Percentiles rank a stretch among this genome's conserved stretches.
phyloP scores from a whole-genome alignment of 805 yeast genomes.

The Lachancea meyersii region DNA sequence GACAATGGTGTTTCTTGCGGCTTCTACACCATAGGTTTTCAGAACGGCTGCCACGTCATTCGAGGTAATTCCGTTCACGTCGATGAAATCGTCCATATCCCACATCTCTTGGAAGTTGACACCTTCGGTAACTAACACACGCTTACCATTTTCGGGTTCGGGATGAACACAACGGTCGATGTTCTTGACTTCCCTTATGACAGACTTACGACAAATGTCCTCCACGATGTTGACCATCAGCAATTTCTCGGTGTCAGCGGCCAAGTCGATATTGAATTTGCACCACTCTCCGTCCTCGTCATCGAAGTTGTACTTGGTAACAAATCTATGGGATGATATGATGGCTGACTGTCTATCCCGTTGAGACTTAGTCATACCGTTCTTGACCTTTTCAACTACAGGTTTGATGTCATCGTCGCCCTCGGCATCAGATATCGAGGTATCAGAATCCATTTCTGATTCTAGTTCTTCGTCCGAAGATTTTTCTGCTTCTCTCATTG shows the following conservation, averaged over 20 bases:
- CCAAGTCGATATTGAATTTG: constrained; percentile 75
- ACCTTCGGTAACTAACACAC: constrained; percentile 91
- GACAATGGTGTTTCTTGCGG: constrained; percentile 95
- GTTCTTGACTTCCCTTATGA: constrained; percentile 83
- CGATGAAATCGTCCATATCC: constrained; percentile 91
- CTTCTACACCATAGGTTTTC: constrained; percentile 94
- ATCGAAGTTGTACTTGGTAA: constrained; percentile 82
- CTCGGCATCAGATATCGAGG: constrained; percentile 39
- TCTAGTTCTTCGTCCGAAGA: constrained; percentile 56
- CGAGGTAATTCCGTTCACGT: constrained; percentile 82
- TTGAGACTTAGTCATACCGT: constrained; percentile 51
- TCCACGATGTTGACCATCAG: constrained; percentile 97
- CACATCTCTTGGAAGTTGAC: constrained; percentile 97
- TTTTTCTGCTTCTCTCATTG: constrained; percentile 76
- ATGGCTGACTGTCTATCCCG: constrained; percentile 83
- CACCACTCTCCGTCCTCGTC: constrained; percentile 89
- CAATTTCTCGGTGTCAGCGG: constrained; percentile 82
- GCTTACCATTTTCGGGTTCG: constrained; percentile 57
- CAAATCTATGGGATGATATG: constrained; percentile 61
- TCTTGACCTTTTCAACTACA: constrained; percentile 21
- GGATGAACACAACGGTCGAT: constrained; percentile 94
- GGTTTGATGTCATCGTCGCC: constrained; percentile 26
- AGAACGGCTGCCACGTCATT: constrained; percentile 91
- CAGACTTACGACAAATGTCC: constrained; percentile 80
- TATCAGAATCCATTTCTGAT: constrained; percentile 34